phyloP scores from a whole-genome alignment of 2,329 filamentous ascomycete species.

The Fusarium xylarioides region DNA sequence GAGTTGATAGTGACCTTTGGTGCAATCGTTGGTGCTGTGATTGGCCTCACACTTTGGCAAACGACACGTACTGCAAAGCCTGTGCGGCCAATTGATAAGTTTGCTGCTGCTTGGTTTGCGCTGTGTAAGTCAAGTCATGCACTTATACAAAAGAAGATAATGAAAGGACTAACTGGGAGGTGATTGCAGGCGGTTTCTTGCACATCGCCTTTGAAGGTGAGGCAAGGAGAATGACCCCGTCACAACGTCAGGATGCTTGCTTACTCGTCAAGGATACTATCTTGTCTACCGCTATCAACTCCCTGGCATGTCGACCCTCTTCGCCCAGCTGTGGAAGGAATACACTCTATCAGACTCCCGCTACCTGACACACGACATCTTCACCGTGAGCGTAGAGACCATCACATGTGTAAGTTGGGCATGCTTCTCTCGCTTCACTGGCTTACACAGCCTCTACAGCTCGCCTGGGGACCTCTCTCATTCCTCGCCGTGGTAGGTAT shows the following conservation, averaged over 20 bases:
- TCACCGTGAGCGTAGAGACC: conserved; percentile 87
- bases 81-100: conserved; percentile 49
- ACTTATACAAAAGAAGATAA: neutral
- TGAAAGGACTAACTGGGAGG: neutral
- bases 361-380: conserved; percentile 82
- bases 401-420: conserved; percentile 73
- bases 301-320: conserved; percentile 73
- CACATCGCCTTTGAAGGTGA: conserved; percentile 85
- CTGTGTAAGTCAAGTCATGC: conserved; percentile 52
- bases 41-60: conserved; percentile 46
- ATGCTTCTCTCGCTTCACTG: neutral
- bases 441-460: conserved; percentile 42
- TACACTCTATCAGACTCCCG: conserved; percentile 88
- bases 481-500: conserved; percentile 59
- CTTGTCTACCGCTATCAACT: conserved; percentile 73
- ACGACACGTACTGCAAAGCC: conserved; percentile 29
- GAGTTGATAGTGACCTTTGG: conserved; percentile 51
- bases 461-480: conserved; percentile 68
- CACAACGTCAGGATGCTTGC: neutral
- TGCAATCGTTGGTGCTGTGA: conserved; percentile 48
- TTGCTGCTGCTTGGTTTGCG: conserved; percentile 63
- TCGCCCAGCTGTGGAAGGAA: conserved; percentile 93
- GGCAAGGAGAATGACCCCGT: neutral
- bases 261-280: conserved; percentile 70
- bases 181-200: conserved; percentile 67